A percentile compares a stretch with the other conserved stretches of the same genome.
These are phyloP conservation scores for Cryomyces minteri DNA, from an alignment of 495 filamentous ascomycete species.

Conservation along the genomic window DNA sequence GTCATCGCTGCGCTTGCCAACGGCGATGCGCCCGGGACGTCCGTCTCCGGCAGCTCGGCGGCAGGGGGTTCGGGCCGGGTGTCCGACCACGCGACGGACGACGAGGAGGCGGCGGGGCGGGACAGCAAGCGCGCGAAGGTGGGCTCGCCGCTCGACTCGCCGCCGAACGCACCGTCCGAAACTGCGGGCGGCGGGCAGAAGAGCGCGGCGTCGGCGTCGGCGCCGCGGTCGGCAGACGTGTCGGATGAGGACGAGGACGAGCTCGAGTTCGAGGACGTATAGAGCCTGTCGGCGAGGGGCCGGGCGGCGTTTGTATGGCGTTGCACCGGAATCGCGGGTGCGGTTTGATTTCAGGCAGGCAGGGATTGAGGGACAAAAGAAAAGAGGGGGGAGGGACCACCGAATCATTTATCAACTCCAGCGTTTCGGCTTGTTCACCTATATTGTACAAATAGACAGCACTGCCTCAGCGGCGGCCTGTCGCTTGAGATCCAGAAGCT, in stretches of 20 bases:
- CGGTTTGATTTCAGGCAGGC: too few relatives aligned
- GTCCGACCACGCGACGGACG: background rate
- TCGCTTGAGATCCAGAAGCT: too few relatives aligned
- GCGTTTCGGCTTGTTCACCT: too few relatives aligned
- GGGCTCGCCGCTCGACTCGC: background rate
- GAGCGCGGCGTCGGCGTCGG: background rate
- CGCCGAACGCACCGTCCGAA: background rate
- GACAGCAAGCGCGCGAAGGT: background rate
- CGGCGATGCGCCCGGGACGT: background rate
- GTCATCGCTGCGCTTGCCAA: background rate
- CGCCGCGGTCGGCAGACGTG: constrained; percentile 3
- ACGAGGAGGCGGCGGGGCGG: background rate
- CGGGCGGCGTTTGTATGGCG: too few relatives aligned
- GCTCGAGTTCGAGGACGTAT: constrained; percentile 44
- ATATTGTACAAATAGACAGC: too few relatives aligned
- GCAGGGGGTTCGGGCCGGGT: background rate
- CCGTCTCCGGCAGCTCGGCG: background rate
- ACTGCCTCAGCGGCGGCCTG: too few relatives aligned
- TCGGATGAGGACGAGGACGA: constrained; percentile 7
- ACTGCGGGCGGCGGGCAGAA: background rate
- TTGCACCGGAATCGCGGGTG: too few relatives aligned
- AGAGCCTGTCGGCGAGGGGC: background rate
- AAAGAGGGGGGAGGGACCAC: too few relatives aligned
- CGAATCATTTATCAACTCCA: too few relatives aligned
- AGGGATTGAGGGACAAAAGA: too few relatives aligned